Percentiles rank a stretch among this genome's conserved stretches.
These are phyloP conservation scores for Geranium brycei DNA, from an alignment of 345 rosid genomes.

Conservation along the genomic window DNA sequence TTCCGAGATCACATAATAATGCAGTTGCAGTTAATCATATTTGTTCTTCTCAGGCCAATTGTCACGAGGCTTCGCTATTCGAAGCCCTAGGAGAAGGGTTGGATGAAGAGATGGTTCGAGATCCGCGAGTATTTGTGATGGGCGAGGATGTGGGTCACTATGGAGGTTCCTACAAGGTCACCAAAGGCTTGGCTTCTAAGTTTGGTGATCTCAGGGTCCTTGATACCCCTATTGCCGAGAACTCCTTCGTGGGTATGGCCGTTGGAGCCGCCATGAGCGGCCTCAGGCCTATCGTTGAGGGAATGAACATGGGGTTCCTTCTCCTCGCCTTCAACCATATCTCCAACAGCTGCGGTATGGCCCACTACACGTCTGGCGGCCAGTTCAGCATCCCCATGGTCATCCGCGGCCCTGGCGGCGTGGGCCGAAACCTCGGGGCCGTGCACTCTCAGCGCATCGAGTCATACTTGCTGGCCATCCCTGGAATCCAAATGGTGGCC, in stretches of 20 bases:
- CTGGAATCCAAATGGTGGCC: slow-evolving; percentile 32
- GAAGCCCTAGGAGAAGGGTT: slow-evolving; percentile 88
- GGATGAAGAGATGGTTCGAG: slow-evolving; percentile 98
- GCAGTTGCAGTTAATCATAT: no score
- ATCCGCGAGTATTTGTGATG: slow-evolving; percentile 67
- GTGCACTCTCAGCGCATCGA: slow-evolving; percentile 27
- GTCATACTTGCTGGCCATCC: slow-evolving; percentile 28
- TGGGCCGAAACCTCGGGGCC: no score
- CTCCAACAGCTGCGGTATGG: slow-evolving; percentile 31
- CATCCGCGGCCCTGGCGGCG: slow-evolving; percentile 31
- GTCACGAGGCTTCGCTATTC: slow-evolving; percentile 72
- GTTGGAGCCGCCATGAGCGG: no score
- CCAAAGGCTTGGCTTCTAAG: slow-evolving; percentile 59
- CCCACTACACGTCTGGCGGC: slow-evolving; percentile 29
- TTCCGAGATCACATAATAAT: no score
- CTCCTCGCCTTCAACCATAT: slow-evolving; percentile 31
- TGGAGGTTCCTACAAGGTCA: slow-evolving; percentile 93
- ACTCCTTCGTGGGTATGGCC: slow-evolving; percentile 29
- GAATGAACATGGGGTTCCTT: slow-evolving; percentile 30
- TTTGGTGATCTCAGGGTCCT: slow-evolving; percentile 82
- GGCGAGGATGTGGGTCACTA: slow-evolving; percentile 99
- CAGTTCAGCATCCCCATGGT: slow-evolving; percentile 27
- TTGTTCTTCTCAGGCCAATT: no score
- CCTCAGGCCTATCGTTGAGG: slow-evolving; percentile 24
- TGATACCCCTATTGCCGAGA: slow-evolving; percentile 28